Percentiles rank a stretch among this genome's conserved stretches.
Evolutionary conservation across 768 basidiomycete genomes (phyloP).

Genomic region (Hericium coralloides): DNA sequence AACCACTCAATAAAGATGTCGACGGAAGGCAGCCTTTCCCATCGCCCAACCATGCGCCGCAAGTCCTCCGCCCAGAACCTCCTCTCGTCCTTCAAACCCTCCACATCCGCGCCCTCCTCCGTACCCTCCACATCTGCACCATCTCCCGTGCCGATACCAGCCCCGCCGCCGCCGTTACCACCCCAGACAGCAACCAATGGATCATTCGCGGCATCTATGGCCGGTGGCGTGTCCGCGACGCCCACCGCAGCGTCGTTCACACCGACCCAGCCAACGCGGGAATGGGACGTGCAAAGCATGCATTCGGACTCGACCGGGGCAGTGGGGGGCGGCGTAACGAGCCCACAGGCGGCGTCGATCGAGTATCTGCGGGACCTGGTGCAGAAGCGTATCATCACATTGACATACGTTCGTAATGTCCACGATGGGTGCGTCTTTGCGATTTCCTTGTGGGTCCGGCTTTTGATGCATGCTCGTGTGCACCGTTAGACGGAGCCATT

Average conservation of each 20-base stretch:
- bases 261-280: slow-evolving; percentile 32
- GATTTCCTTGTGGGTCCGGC: too few species aligned
- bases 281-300: slow-evolving; percentile 68
- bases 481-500: slow-evolving; percentile 57
- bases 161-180: slow-evolving; percentile 16
- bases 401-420: slow-evolving; percentile 78
- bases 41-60: slow-evolving; percentile 35
- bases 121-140: slow-evolving; percentile 12
- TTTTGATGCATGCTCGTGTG: too few species aligned
- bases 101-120: slow-evolving; percentile 2
- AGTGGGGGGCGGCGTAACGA: slow-evolving; percentile 12
- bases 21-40: background rate
- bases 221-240: background rate
- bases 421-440: slow-evolving; percentile 66
- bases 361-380: slow-evolving; percentile 75
- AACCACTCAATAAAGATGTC: background rate
- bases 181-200: slow-evolving; percentile 14
- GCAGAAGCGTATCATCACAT: slow-evolving; percentile 75
- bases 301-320: slow-evolving; percentile 30
- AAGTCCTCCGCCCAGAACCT: slow-evolving; percentile 84
- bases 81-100: slow-evolving; percentile 60
- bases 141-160: slow-evolving; percentile 12
- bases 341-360: slow-evolving; percentile 48
- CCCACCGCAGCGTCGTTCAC: slow-evolving; percentile 23
- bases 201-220: background rate